A percentile compares a stretch with the other conserved stretches of the same genome.
Evolutionary conservation across 805 yeast genomes (phyloP).

Genomic region (Teunomyces panamensis): DNA sequence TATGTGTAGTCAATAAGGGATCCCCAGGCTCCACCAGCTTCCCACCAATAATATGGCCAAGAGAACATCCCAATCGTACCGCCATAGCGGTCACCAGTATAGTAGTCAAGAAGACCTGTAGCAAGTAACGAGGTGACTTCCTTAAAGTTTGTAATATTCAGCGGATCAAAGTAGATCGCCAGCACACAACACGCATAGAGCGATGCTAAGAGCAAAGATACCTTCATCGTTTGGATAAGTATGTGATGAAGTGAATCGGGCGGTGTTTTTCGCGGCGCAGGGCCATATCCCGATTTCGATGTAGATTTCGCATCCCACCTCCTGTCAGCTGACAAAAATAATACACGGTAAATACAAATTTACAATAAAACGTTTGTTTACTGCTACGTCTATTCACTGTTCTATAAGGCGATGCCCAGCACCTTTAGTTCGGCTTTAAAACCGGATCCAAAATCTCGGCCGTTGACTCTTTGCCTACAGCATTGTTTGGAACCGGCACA

Average conservation of each 20-base stretch:
- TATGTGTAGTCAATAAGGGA: constrained; percentile 75
- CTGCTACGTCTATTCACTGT: constrained; percentile 2
- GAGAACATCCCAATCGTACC: constrained; percentile 85
- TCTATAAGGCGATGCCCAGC: constrained; percentile 2
- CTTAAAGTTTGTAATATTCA: constrained; percentile 44
- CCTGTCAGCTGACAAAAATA: background rate
- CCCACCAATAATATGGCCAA: constrained; percentile 97
- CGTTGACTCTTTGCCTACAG: constrained; percentile 7
- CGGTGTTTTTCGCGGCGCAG: background rate
- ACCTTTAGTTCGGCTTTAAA: constrained; percentile 13
- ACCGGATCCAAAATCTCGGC: constrained; percentile 23
- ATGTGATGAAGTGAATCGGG: background rate
- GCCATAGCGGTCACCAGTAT: constrained; percentile 65
- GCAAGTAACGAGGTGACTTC: constrained; percentile 60
- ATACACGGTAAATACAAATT: background rate
- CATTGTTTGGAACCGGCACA: background rate
- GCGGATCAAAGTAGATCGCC: constrained; percentile 36
- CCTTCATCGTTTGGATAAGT: background rate
- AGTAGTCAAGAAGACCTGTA: constrained; percentile 78
- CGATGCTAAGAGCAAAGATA: background rate
- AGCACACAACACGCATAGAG: constrained; percentile 10
- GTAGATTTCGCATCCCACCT: background rate
- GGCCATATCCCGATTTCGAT: too few relatives aligned
- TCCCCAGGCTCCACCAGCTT: constrained; percentile 96
- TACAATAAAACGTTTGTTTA: background rate